Evolutionary conservation across 768 basidiomycete genomes (phyloP), one percentile per base, ranked within the genome.

Genomic region (Collybia sordida): DNA sequence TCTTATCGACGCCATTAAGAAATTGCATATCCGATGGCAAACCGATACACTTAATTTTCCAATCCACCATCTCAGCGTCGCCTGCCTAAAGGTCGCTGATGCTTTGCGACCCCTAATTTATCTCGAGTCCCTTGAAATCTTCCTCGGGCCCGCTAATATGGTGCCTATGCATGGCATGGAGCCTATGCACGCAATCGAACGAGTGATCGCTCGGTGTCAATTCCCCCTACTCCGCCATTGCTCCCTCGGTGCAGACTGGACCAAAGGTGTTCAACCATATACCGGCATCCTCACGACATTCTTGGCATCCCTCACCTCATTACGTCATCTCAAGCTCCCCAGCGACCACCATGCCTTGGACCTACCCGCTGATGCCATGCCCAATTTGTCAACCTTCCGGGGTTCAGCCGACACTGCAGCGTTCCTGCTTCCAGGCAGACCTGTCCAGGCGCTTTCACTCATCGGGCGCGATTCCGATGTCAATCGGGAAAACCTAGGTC

Each of bases 381-480:
- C 80, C 4, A 54, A 53, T 41, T 73, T 88, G 19, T 57, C 71
- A 11, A 73, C 74, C 45, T 86, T 85, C 73, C 80, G 82, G 48
- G 85, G 85, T 50, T 73, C 77, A 27, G 75, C 83, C 49, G 72
- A 73, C 59, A 72, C 79, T n/a, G 83, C 83, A 2, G 82, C 82
- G 41, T 65, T 71, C 15, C 58, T 86, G 41, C 75, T 86, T 45
- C 85, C 84, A 4, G 82, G 82, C 17, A 70, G 85, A 18, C 82
- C 83, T 3, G 78, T 86, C 22, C 76, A 74, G 38, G 65, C 66
- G 48, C 78, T 86, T 42, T 69, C 75, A 14, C 80, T 86, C 42
- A 66, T 80, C 42, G 82, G 82, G 3, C 73, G 77, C 55, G 81
- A 83, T 51, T 77, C 75, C 46, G 75, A 78, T 49, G 70, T 84